These are phyloP conservation scores for Microascus cirrosus DNA, from an alignment of 2,329 filamentous ascomycete species.

Conservation along the genomic window DNA sequence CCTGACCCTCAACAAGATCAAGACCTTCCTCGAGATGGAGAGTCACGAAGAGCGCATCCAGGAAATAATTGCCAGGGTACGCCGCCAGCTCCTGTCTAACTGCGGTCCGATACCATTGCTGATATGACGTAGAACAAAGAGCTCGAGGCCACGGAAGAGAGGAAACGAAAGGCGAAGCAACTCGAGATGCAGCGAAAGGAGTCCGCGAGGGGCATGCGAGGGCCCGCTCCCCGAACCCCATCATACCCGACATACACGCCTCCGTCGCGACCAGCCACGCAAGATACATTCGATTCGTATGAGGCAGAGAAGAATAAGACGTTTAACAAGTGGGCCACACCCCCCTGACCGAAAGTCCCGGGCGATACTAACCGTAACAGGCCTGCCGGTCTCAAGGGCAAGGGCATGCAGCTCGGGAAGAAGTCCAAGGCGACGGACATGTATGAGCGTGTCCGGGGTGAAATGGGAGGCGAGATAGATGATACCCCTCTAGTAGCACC, in stretches of 20 bases:
- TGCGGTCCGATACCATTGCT: slow-evolving; percentile 7
- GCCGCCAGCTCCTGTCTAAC: slow-evolving; percentile 11
- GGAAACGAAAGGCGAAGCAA: slow-evolving; percentile 97
- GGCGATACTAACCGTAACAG: slow-evolving; percentile 18
- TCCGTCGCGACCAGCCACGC: slow-evolving; percentile 58
- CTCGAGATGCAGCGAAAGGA: slow-evolving; percentile 98
- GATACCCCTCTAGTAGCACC: slow-evolving; percentile 60
- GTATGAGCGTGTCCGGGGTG: slow-evolving; percentile 88
- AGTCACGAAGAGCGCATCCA: slow-evolving; percentile 98
- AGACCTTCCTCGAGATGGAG: slow-evolving; percentile 99
- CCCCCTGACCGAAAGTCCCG: slow-evolving; percentile 3
- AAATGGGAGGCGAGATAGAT: slow-evolving; percentile 79
- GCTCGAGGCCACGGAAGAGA: slow-evolving; percentile 92
- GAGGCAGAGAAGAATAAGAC: slow-evolving; percentile 96
- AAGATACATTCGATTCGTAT: slow-evolving; percentile 85
- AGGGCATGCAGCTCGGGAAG: slow-evolving; percentile 98
- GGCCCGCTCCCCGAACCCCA: slow-evolving; percentile 55
- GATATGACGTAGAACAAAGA: slow-evolving; percentile 71
- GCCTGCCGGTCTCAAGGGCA: slow-evolving; percentile 65
- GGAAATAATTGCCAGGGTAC: slow-evolving; percentile 86
- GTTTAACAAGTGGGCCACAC: slow-evolving; percentile 55
- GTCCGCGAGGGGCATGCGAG: slow-evolving; percentile 47
- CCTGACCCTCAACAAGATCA: slow-evolving; percentile 91
- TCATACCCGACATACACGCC: slow-evolving; percentile 85
- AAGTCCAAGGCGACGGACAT: slow-evolving; percentile 97